phyloP scores from a whole-genome alignment of 306 rosid genomes.

The Begonia loranthoides region DNA sequence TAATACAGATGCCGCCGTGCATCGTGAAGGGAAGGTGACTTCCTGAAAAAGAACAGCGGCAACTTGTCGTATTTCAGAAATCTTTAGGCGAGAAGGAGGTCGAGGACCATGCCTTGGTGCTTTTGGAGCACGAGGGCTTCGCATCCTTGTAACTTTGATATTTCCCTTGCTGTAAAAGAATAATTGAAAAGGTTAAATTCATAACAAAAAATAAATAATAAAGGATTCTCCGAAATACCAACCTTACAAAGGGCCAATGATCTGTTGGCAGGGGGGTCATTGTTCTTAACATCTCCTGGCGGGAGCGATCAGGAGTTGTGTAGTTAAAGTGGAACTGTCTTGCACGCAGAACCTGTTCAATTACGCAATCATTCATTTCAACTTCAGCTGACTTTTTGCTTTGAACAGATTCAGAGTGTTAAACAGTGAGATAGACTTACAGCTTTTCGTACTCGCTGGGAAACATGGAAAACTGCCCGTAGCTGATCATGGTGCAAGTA shows the following conservation, averaged over 20 bases:
- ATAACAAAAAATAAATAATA: neutral
- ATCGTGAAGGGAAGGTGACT: conserved; percentile 50
- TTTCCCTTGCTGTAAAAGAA: conserved; percentile 49
- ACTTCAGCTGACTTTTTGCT: neutral
- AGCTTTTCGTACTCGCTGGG: conserved; percentile 64
- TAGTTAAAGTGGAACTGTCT: conserved; percentile 81
- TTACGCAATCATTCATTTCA: neutral
- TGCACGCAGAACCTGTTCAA: conserved; percentile 53
- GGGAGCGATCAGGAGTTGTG: conserved; percentile 86
- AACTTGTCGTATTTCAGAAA: conserved; percentile 79
- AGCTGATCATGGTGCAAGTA: conserved; percentile 90
- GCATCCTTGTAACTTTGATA: conserved; percentile 38
- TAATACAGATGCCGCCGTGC: conserved; percentile 60
- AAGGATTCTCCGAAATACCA: neutral
- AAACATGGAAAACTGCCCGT: conserved; percentile 85
- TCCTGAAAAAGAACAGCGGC: conserved; percentile 92
- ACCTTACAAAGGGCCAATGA: conserved; percentile 78
- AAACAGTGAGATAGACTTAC: conserved; percentile 34
- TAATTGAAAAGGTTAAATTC: neutral
- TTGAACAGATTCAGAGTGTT: neutral
- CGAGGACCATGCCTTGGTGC: conserved; percentile 91
- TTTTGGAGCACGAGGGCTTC: conserved; percentile 76
- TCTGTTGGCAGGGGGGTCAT: conserved; percentile 68
- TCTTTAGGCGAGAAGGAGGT: conserved; percentile 81
- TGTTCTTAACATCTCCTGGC: conserved; percentile 59